Base-by-base conservation (phyloP, 306 rosid species). In the Trifolium pratense region DNA sequence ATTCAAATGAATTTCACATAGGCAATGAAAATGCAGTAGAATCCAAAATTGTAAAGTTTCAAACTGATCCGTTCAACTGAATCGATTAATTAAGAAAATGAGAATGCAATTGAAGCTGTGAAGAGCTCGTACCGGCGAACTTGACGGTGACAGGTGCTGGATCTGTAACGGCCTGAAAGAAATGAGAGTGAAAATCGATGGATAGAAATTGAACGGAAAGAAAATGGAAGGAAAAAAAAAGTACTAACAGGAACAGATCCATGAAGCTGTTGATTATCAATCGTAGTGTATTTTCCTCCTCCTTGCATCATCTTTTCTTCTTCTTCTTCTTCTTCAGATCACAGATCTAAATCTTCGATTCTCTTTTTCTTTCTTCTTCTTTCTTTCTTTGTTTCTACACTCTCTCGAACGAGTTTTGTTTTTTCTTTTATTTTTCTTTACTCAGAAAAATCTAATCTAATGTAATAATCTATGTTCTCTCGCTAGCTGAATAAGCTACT, bases 171-270 rank as follows among this genome's bases (percentile, higher is more conserved):
- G 94, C 89, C 98, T 93, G 86, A 63, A 62, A 80, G 21, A 75
- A 68, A 42, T 34, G 20, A 63, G 43, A 66, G 46, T 68, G 43
- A 81, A 80, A 80, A 63, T 13, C 0, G 29, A 25, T 11, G 3
- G 56, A 67, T 0, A 37, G 29, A 36, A 39, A 1, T n/a, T 10
- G 49, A 23, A 63, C 6, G 34, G 52, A 64, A 64, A 42, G 68
- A 8, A 29, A 43, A 36, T 26, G 40, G n/a, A 5, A 49, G 58
- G 51, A 32, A 12, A 17, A 23, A 21, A 66, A 89, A 78, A 51
- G 3, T 29, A 29, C 32, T 29, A 29, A 91, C 97, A 20, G 98
- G 90, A 36, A 93, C 98, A 73, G 98, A 91, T 88, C 97, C 98
- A 1, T 96, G 86, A 69, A 89, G 77, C 23, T 80, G 84, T 42